Evolutionary conservation across 2,329 filamentous ascomycete species (phyloP).

Genomic region (Calycina herbarum): DNA sequence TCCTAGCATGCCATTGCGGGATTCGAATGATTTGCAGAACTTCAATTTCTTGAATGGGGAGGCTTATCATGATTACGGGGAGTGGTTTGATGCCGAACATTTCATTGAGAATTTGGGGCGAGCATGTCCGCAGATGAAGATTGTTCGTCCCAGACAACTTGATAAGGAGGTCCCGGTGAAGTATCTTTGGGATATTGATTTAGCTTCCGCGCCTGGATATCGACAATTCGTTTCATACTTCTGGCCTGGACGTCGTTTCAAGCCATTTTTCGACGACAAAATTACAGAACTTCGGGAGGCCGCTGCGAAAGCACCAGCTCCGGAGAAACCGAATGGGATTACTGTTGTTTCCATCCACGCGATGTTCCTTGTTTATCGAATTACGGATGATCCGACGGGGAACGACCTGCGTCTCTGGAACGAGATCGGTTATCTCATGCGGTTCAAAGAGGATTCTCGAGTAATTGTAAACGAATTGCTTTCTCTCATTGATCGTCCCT

Average conservation of each 20-base stretch:
- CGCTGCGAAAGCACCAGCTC: conserved; percentile 15
- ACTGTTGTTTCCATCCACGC: conserved; percentile 36
- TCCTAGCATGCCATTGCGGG: conserved; percentile 39
- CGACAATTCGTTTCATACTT: conserved; percentile 34
- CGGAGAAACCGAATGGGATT: conserved; percentile 31
- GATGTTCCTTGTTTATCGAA: conserved; percentile 39
- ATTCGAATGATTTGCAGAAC: conserved; percentile 34
- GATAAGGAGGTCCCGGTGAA: conserved; percentile 26
- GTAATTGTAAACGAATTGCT: conserved; percentile 31
- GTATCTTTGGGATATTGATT: conserved; percentile 29
- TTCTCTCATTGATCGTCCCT: conserved; percentile 32
- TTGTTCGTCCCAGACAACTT: conserved; percentile 35
- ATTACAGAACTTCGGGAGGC: conserved; percentile 19
- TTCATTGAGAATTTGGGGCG: conserved; percentile 29
- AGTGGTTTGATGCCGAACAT: conserved; percentile 40
- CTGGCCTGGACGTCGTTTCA: conserved; percentile 37
- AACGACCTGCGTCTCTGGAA: conserved; percentile 40
- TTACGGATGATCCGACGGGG: conserved; percentile 41
- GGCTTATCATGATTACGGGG: conserved; percentile 37
- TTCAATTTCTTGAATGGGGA: conserved; percentile 39
- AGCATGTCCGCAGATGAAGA: conserved; percentile 39
- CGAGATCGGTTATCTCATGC: conserved; percentile 37
- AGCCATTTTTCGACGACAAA: conserved; percentile 32
- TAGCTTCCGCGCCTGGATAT: conserved; percentile 32
- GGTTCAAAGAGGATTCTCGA: conserved; percentile 36